A percentile compares a stretch with the other conserved stretches of the same genome.
These are phyloP conservation scores for Bocquillonia castaneifolia DNA, from an alignment of 441 rosid species.

Conservation along the genomic window DNA sequence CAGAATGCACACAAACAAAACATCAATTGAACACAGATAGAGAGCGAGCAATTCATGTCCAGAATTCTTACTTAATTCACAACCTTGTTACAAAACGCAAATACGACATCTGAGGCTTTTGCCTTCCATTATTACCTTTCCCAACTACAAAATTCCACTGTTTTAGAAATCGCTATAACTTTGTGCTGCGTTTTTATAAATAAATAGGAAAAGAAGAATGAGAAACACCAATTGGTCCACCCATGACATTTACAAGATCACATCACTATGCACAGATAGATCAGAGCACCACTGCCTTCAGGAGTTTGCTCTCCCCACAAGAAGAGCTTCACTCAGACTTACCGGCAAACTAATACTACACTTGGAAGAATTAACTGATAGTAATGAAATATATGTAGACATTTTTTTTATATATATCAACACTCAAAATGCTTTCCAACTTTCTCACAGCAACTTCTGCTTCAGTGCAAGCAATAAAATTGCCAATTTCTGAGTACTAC, in stretches of 20 bases:
- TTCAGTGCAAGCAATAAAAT: background rate
- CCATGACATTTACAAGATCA: conserved; percentile 17
- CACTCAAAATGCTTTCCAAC: conserved; percentile 14
- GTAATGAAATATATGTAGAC: background rate
- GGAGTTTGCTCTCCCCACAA: no score
- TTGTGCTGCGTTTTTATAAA: conserved; percentile 3
- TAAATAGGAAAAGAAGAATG: background rate
- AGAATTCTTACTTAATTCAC: no score
- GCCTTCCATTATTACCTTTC: background rate
- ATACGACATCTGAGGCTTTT: background rate
- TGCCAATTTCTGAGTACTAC: background rate
- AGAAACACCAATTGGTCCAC: background rate
- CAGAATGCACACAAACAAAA: no score
- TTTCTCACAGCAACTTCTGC: conserved; percentile 10
- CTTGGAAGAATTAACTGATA: background rate
- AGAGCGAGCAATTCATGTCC: no score
- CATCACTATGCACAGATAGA: conserved; percentile 7
- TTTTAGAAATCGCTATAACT: background rate
- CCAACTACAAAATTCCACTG: conserved; percentile 11
- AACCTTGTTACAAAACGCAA: no score
- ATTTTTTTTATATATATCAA: background rate
- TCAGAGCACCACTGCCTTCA: no score
- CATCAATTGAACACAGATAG: no score
- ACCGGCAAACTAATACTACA: no score
- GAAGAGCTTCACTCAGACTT: no score